A percentile compares a stretch with the other conserved stretches of the same genome.
Evolutionary conservation across 148 eudicot genomes (phyloP).

Genomic region (Limonium bicolor): DNA sequence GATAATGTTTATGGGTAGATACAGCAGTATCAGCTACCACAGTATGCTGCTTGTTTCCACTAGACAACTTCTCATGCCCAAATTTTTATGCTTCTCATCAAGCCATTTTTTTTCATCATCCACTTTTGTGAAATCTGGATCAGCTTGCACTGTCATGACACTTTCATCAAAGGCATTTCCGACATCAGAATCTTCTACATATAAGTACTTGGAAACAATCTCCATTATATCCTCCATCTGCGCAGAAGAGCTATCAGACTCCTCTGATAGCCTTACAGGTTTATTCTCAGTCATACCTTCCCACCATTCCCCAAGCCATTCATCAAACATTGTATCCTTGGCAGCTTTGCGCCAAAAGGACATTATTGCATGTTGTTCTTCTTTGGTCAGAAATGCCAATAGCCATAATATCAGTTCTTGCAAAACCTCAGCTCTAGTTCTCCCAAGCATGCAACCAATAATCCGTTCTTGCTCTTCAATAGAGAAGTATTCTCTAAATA

Average conservation of each 20-base stretch:
- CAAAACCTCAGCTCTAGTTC: constrained; percentile 59
- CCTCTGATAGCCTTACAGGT: constrained; percentile 1
- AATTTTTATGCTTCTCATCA: constrained; percentile 8
- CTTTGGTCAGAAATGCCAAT: constrained; percentile 42
- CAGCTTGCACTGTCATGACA: constrained; percentile 7
- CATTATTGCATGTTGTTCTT: constrained; percentile 56
- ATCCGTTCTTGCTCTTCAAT: constrained; percentile 76
- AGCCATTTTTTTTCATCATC: constrained; percentile 16
- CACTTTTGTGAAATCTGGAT: constrained; percentile 11
- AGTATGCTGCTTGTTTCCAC: constrained; percentile 9
- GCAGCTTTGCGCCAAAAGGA: constrained; percentile 63
- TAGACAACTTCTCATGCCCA: not conserved
- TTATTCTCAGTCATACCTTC: constrained; percentile 22
- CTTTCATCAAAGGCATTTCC: constrained; percentile 6
- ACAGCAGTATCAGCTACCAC: constrained; percentile 11
- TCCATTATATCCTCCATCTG: constrained; percentile 25
- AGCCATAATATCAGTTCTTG: constrained; percentile 87
- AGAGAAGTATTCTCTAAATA: constrained; percentile 56
- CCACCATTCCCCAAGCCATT: constrained; percentile 97
- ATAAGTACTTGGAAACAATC: constrained; percentile 21
- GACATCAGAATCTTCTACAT: constrained; percentile 12
- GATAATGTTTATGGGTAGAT: not conserved
- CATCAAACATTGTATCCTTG: constrained; percentile 61
- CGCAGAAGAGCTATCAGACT: constrained; percentile 16
- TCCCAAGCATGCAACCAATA: constrained; percentile 74